These are phyloP conservation scores for Kingdonia uniflora DNA, from an alignment of 164 flowering plant species.

Conservation along the genomic window DNA sequence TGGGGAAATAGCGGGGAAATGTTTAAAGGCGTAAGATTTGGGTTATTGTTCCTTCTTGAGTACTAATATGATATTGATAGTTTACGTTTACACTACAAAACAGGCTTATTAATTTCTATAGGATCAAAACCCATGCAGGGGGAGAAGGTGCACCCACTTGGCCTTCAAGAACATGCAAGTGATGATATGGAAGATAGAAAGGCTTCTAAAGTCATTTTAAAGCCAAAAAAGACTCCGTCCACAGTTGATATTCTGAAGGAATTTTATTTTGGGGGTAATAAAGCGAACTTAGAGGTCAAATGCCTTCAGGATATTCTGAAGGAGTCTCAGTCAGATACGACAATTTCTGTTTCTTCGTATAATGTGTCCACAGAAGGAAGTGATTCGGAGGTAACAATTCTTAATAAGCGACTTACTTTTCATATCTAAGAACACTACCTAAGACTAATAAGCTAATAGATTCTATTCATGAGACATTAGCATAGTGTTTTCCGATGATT, in stretches of 20 bases:
- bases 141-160: constrained; percentile 33
- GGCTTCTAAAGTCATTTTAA: constrained; percentile 3
- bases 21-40: constrained; percentile 16
- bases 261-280: neutral
- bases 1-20: constrained; percentile 11
- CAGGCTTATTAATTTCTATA: constrained; percentile 1
- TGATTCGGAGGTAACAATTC: constrained; percentile 29
- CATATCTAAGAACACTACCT: neutral
- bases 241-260: constrained; percentile 10
- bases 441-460: neutral
- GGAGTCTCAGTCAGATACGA: constrained; percentile 36
- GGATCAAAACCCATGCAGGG: constrained; percentile 24
- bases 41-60: neutral
- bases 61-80: no score
- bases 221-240: constrained; percentile 1
- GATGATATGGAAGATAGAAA: constrained; percentile 5
- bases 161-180: constrained; percentile 13
- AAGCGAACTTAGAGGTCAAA: constrained; percentile 19
- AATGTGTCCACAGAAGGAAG: constrained; percentile 17
- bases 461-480: neutral
- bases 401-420: neutral
- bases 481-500: no score
- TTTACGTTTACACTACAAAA: neutral
- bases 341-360: constrained; percentile 21
- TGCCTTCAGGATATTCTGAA: constrained; percentile 39